Evolutionary conservation across 1,284 basidiomycete species (phyloP).

Genomic region (Apiotrichum akiyoshidainum): DNA sequence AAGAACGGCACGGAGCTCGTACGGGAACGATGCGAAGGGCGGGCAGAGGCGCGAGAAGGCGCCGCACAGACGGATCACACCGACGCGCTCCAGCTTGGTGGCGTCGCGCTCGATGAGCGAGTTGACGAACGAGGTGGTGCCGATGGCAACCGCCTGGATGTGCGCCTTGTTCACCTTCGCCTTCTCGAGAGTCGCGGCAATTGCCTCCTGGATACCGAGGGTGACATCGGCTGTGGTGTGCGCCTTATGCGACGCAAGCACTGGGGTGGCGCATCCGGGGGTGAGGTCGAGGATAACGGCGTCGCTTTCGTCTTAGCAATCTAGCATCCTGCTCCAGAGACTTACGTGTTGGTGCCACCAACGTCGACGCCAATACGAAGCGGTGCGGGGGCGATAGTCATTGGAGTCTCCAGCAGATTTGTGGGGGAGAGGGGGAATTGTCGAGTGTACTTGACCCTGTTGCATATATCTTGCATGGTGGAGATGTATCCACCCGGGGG

Average conservation of each 20-base stretch:
- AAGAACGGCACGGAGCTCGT: conserved; percentile 30
- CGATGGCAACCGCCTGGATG: conserved; percentile 36
- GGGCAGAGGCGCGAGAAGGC: conserved; percentile 30
- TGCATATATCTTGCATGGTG: too few relatives aligned
- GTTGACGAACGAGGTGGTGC: conserved; percentile 44
- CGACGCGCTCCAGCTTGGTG: conserved; percentile 29
- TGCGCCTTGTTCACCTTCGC: neutral
- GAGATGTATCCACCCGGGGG: too few relatives aligned
- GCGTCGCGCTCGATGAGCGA: conserved; percentile 34
- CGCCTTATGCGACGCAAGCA: conserved; percentile 57
- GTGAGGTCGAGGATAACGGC: conserved; percentile 57
- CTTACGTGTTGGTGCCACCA: conserved; percentile 50
- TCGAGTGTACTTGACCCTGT: too few relatives aligned
- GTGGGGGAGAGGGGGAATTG: too few relatives aligned
- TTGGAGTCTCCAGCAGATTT: too few relatives aligned
- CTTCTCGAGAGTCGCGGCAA: conserved; percentile 14
- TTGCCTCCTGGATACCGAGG: conserved; percentile 52
- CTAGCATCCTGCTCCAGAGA: neutral
- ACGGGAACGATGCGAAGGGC: conserved; percentile 38
- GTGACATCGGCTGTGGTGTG: conserved; percentile 59
- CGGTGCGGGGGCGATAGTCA: neutral
- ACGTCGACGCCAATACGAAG: conserved; percentile 56
- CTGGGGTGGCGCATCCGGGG: conserved; percentile 30
- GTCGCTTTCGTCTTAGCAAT: conserved; percentile 51
- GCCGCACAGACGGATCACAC: conserved; percentile 39